phyloP scores from a whole-genome alignment of 2,329 filamentous ascomycete species.

The Fusarium sp. region DNA sequence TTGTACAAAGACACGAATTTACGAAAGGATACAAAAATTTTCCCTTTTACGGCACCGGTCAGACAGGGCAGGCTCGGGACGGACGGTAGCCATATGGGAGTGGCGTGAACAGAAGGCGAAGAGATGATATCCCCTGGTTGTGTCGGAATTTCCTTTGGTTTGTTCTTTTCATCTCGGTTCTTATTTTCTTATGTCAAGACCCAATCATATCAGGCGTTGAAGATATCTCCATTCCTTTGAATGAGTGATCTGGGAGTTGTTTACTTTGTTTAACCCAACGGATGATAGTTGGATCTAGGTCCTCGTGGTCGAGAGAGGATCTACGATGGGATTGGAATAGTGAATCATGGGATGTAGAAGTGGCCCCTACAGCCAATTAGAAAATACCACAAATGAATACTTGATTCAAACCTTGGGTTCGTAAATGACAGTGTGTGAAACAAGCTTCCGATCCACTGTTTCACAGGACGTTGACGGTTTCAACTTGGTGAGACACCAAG shows the following conservation, averaged over 20 bases:
- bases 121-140: conserved; percentile 48
- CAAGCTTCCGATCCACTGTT: neutral
- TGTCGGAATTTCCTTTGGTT: conserved; percentile 45
- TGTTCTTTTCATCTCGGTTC: conserved; percentile 30
- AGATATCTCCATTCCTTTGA: conserved; percentile 41
- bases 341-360: conserved; percentile 9
- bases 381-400: neutral
- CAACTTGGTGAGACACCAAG: conserved; percentile 30
- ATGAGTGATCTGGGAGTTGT: conserved; percentile 43
- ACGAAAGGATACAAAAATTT: conserved; percentile 49
- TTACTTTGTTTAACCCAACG: conserved; percentile 23
- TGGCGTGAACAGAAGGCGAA: conserved; percentile 48
- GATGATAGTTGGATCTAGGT: conserved; percentile 29
- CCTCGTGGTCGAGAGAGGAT: conserved; percentile 11
- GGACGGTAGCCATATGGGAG: conserved; percentile 46
- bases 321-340: conserved; percentile 18
- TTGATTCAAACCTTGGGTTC: neutral
- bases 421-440: conserved; percentile 28
- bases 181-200: conserved; percentile 41
- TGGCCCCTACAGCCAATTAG: neutral
- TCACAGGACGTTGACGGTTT: conserved; percentile 20
- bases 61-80: conserved; percentile 50
- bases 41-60: conserved; percentile 47
- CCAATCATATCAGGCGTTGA: conserved; percentile 47
- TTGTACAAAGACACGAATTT: conserved; percentile 58